Percentiles rank a stretch among this genome's conserved stretches.
Evolutionary conservation across 352 stramenopile species (phyloP).

Genomic region (Phytophthora palmivora): DNA sequence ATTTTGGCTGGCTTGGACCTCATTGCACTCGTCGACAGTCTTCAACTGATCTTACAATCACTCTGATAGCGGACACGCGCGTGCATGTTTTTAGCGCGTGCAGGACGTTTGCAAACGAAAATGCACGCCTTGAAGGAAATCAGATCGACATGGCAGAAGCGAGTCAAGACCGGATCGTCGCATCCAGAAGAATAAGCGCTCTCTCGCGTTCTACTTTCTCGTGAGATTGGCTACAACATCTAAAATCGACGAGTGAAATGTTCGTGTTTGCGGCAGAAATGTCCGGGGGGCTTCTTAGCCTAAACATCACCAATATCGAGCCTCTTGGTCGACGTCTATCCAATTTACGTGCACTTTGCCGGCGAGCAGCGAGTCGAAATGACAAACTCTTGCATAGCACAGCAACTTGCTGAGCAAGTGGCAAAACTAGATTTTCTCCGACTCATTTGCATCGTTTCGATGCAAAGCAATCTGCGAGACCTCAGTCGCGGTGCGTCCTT

Average conservation of each 20-base stretch:
- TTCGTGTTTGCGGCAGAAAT: background rate
- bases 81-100: constrained; percentile 25
- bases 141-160: constrained; percentile 2
- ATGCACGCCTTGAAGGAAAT: background rate
- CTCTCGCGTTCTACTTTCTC: constrained; percentile 38
- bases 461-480: background rate
- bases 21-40: constrained; percentile 5
- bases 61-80: constrained; percentile 18
- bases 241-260: constrained; percentile 19
- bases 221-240: constrained; percentile 10
- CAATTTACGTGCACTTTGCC: constrained; percentile 11
- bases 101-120: constrained; percentile 10
- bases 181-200: constrained; percentile 30
- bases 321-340: constrained; percentile 6
- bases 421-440: constrained; percentile 9
- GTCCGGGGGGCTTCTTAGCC: constrained; percentile 1
- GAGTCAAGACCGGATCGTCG: background rate
- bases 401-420: no score
- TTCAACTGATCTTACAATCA: constrained; percentile 33
- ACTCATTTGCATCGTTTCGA: background rate
- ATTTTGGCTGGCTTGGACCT: background rate
- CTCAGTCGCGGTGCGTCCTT: background rate
- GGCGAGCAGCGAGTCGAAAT: background rate
- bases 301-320: constrained; percentile 8
- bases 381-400: background rate